These are phyloP conservation scores for Nepenthes mirabilis DNA, from an alignment of 148 eudicot species.

Conservation along the genomic window DNA sequence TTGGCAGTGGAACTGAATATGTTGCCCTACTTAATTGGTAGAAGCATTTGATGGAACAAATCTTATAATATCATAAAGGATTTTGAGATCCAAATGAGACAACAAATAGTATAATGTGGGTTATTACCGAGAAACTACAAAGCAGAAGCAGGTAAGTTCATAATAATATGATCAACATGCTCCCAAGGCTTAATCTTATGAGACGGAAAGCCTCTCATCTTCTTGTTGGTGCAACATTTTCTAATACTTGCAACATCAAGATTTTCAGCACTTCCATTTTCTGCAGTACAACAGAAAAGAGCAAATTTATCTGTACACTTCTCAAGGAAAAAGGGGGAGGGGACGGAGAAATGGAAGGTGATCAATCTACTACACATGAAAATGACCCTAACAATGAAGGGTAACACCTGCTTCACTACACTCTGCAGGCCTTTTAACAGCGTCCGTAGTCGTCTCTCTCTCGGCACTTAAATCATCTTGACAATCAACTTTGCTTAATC, in stretches of 20 bases:
- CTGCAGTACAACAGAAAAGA: constrained; percentile 11
- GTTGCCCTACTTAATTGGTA: too few species aligned
- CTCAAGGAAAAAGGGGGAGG: background rate
- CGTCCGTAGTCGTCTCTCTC: constrained; percentile 14
- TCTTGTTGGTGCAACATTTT: constrained; percentile 36
- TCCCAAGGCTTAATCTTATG: constrained; percentile 62
- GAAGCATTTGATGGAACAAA: too few species aligned
- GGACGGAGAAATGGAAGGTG: background rate
- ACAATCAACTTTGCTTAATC: constrained; percentile 10
- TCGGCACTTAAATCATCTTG: constrained; percentile 10
- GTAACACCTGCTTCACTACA: constrained; percentile 34
- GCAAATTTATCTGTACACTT: background rate
- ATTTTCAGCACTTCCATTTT: constrained; percentile 15
- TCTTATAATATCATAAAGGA: background rate
- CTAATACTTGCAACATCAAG: constrained; percentile 19
- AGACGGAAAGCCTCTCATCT: constrained; percentile 27
- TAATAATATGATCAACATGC: constrained; percentile 75
- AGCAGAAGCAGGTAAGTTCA: constrained; percentile 94
- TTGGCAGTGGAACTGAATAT: too few species aligned
- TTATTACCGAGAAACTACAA: constrained; percentile 71
- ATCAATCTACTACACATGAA: too few species aligned
- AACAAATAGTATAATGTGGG: background rate
- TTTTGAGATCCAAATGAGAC: background rate
- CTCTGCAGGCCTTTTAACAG: constrained; percentile 52
- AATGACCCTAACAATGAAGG: too few species aligned